A percentile compares a stretch with the other conserved stretches of the same genome.
Evolutionary conservation across 306 rosid species (phyloP).

Genomic region (Inga oerstediana): DNA sequence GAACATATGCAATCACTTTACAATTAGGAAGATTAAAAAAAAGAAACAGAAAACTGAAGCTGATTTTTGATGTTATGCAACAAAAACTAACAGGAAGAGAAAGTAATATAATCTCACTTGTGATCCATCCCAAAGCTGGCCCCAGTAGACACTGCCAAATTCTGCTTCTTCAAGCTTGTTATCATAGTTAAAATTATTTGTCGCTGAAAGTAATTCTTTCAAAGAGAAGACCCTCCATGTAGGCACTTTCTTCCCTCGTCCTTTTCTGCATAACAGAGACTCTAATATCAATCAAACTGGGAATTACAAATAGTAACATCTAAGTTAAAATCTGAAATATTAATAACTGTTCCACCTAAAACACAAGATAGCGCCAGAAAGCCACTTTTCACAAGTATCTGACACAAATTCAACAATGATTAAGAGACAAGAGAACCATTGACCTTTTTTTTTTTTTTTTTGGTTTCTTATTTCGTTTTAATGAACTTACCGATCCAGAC

Average conservation of each 20-base stretch:
- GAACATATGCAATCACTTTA: not conserved
- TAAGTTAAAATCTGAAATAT: slow-evolving; percentile 20
- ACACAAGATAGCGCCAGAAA: too few relatives aligned
- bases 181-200: slow-evolving; percentile 93
- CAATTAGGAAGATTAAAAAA: not conserved
- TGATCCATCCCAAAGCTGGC: slow-evolving; percentile 99
- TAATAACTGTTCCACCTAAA: not conserved
- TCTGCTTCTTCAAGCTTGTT: slow-evolving; percentile 98
- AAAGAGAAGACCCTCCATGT: slow-evolving; percentile 87
- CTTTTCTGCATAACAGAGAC: slow-evolving; percentile 58
- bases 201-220: slow-evolving; percentile 90
- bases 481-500: slow-evolving; percentile 68
- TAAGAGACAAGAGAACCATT: slow-evolving; percentile 6
- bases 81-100: not conserved
- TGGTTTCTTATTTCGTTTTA: not conserved
- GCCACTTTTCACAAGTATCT: too few relatives aligned
- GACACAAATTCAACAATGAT: not conserved
- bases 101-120: slow-evolving; percentile 52
- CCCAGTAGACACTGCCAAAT: slow-evolving; percentile 98
- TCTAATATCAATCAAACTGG: slow-evolving; percentile 27
- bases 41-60: not conserved
- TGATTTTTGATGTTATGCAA: not conserved
- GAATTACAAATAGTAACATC: not conserved
- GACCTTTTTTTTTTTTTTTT: not conserved
- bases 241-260: slow-evolving; percentile 76